Base-by-base conservation (phyloP, 768 basidiomycete genomes). In the Paxillus involutus region DNA sequence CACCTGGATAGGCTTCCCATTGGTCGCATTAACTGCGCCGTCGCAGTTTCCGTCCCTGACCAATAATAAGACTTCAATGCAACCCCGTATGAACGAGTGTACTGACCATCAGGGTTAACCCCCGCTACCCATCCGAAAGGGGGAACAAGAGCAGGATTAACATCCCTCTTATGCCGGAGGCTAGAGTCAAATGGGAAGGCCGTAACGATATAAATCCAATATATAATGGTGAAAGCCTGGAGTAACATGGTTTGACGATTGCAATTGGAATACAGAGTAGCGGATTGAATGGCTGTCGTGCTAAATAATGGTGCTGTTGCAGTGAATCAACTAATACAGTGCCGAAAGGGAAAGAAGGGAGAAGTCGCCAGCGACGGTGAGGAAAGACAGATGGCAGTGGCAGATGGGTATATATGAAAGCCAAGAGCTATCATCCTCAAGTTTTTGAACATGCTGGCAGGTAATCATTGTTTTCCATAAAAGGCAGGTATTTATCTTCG, bases 31-130 rank as follows among this genome's bases (percentile, higher is more conserved):
- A 35, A 83, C 77, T 1, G 78, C 77, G 6, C 86, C 87, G 55
- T 88, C 84, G 54, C 88, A 88, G 57, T 88, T 80, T n/a, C 85
- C 87, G 83, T 84, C 14, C 87, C 74, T 70, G 49, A 26, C 11
- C 8, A 33, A 46, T 26, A 16, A 21, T 42, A 33, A 48, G 26
- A 45, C n/a, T 37, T 36, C 35, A 30, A 33, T 12, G 32, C 11
- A 10, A 35, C 12, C 8, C 45, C 21, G 13, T 43, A 21, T 13
- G 33, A 43, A 19, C 33, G 36, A 36, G 14, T 29, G 12, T 74
- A 74, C 58, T 75, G 71, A 61, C 83, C 84, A 30, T 81, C 82
- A 12, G 87, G 86, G 62, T 87, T 86, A 8, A 79, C 40, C 14
- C 83, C 84, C 3, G 85, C 59, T 41, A 64, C 50, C 59, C 78